These are phyloP conservation scores for Skeletonema potamos DNA, from an alignment of 108 stramenopile species.

Conservation along the genomic window DNA sequence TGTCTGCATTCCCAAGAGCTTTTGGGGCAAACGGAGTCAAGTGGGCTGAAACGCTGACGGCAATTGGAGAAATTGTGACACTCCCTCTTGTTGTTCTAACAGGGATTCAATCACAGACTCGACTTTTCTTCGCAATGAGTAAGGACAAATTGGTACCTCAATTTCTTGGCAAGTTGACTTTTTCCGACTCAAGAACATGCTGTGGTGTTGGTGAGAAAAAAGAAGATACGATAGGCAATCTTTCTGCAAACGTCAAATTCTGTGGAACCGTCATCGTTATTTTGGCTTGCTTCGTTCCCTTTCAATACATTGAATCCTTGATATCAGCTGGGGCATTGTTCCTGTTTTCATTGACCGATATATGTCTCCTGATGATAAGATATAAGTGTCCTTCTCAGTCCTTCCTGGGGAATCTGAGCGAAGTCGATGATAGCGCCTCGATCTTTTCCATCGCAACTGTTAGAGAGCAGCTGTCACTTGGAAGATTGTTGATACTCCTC, in stretches of 20 bases:
- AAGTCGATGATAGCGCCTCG: conserved; percentile 11
- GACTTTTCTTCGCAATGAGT: conserved; percentile 81
- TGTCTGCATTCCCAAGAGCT: conserved; percentile 71
- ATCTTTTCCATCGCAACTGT: conserved; percentile 24
- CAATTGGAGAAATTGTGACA: conserved; percentile 79
- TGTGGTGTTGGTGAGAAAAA: neutral
- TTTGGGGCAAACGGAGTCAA: conserved; percentile 62
- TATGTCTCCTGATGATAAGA: conserved; percentile 27
- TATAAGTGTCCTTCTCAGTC: conserved; percentile 32
- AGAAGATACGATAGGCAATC: conserved; percentile 70
- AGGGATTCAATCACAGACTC: conserved; percentile 84
- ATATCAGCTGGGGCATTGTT: conserved; percentile 80
- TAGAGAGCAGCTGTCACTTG: conserved; percentile 12
- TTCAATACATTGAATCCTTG: conserved; percentile 71
- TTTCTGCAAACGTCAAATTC: conserved; percentile 25
- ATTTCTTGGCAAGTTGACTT: conserved; percentile 57
- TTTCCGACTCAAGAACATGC: conserved; percentile 1
- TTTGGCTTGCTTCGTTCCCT: conserved; percentile 84
- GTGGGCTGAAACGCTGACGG: conserved; percentile 63
- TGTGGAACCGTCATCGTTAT: conserved; percentile 63
- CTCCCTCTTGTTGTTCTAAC: conserved; percentile 90
- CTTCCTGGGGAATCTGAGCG: conserved; percentile 18
- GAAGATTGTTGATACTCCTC: conserved; percentile 28
- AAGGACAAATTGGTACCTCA: conserved; percentile 80
- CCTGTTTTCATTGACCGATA: conserved; percentile 67